Conservation (phyloP, 163 green algal species). For the Picocystis sp. region DNA sequence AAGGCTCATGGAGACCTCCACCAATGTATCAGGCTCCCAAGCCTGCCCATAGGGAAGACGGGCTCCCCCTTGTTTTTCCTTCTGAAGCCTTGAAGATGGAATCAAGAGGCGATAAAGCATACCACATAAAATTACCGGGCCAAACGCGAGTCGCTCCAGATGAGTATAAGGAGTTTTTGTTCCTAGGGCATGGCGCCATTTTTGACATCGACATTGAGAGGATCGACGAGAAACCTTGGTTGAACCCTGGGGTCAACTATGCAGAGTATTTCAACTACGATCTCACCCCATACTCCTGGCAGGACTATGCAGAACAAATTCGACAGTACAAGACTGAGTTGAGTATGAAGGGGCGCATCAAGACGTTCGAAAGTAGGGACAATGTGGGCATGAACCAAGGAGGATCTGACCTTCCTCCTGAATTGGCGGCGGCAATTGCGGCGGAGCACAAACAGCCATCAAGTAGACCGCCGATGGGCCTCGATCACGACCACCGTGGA, state of each 20-base stretch:
- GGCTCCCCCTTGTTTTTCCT: too few species aligned
- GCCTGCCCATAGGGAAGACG: too few species aligned
- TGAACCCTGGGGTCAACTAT: constrained; percentile 46
- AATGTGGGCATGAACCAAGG: too few species aligned
- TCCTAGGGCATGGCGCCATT: constrained; percentile 77
- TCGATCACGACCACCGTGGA: too few species aligned
- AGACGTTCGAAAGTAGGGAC: constrained; percentile 11
- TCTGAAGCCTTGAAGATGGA: too few species aligned
- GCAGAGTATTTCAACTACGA: constrained; percentile 94
- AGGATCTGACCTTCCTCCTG: too few species aligned
- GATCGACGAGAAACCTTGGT: constrained; percentile 37
- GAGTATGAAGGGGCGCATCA: constrained; percentile 20
- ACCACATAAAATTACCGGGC: constrained; percentile 64
- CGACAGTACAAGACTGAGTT: constrained; percentile 25
- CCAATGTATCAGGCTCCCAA: too few species aligned
- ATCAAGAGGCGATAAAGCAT: constrained; percentile 4
- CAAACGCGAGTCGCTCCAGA: constrained; percentile 64
- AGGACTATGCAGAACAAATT: constrained; percentile 53
- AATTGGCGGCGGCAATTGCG: too few species aligned
- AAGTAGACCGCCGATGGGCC: too few species aligned
- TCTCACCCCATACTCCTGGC: constrained; percentile 59
- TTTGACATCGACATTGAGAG: constrained; percentile 76
- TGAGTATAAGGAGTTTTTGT: constrained; percentile 89
- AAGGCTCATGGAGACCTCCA: too few species aligned
- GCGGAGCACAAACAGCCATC: too few species aligned